phyloP scores from a whole-genome alignment of 1,284 basidiomycete species.

The Tilletia indica region DNA sequence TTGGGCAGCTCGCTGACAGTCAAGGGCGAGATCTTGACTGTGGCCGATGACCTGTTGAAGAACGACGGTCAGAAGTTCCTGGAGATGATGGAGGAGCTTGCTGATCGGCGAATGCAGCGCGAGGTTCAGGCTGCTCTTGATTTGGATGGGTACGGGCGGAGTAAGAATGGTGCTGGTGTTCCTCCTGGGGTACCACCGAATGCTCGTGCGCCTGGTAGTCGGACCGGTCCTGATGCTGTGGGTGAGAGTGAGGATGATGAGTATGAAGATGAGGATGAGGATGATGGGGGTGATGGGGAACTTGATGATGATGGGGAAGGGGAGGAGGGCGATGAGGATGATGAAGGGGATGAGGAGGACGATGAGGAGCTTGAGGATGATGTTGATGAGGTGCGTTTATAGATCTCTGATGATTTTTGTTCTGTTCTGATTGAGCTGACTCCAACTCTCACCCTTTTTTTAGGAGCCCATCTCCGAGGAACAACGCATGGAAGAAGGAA shows the following conservation, averaged over 20 bases:
- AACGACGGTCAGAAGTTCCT: conserved; percentile 98
- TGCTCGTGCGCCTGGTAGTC: conserved; percentile 63
- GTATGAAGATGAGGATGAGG: conserved; percentile 19
- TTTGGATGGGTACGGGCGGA: conserved; percentile 21
- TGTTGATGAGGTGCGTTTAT: conserved; percentile 49
- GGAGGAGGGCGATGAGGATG: conserved; percentile 59
- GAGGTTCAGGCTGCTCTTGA: conserved; percentile 72
- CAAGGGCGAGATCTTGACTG: conserved; percentile 90
- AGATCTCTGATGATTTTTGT: too few relatives aligned
- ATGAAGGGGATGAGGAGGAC: conserved; percentile 58
- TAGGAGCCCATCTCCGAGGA: conserved; percentile 59
- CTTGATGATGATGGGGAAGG: conserved; percentile 54
- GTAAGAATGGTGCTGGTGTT: conserved; percentile 61
- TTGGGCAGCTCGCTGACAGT: conserved; percentile 72
- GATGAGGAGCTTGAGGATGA: conserved; percentile 62
- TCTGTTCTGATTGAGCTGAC: background rate
- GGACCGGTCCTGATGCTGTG: conserved; percentile 45
- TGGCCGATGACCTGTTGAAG: conserved; percentile 95
- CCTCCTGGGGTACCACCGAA: too few relatives aligned
- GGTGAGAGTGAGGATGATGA: conserved; percentile 59
- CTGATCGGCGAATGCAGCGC: conserved; percentile 85
- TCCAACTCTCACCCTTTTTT: too few relatives aligned
- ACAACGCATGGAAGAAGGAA: conserved; percentile 97
- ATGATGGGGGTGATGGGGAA: conserved; percentile 20
- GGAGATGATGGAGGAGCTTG: conserved; percentile 99